Conservation (phyloP, 169 alveolate genomes). For the Cryptosporidium sp. region DNA sequence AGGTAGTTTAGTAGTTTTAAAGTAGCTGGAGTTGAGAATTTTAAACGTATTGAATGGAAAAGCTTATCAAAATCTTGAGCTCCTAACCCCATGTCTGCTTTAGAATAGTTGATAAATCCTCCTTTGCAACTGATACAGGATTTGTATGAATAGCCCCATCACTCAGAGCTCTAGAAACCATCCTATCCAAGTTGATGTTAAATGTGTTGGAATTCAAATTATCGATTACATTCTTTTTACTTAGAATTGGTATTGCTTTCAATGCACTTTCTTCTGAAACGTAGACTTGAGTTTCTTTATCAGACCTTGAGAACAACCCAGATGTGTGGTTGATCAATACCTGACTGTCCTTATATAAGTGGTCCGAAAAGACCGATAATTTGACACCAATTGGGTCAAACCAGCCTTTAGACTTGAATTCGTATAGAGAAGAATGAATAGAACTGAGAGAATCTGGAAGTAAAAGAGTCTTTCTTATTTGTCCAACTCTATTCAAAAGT, state of each 20-base stretch:
- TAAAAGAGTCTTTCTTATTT: neutral
- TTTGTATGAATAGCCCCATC: constrained; percentile 52
- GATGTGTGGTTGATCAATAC: neutral
- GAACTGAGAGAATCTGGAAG: constrained; percentile 20
- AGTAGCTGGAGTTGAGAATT: neutral
- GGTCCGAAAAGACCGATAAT: neutral
- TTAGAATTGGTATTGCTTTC: constrained; percentile 19
- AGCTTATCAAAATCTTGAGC: neutral
- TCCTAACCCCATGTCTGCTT: constrained; percentile 17
- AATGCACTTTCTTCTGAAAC: constrained; percentile 15
- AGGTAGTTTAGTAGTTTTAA: too few relatives aligned
- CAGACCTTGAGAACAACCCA: neutral
- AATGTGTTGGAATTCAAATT: neutral
- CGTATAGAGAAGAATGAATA: neutral
- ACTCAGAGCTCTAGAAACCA: constrained; percentile 53
- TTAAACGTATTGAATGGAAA: neutral
- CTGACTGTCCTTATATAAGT: neutral
- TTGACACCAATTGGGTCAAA: constrained; percentile 5
- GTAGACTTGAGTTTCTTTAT: neutral
- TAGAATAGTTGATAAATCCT: constrained; percentile 8
- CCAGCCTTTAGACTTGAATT: constrained; percentile 38
- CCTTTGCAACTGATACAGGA: constrained; percentile 15
- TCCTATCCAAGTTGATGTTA: constrained; percentile 1
- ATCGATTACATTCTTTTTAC: neutral
- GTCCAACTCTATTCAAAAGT: neutral